phyloP scores from a whole-genome alignment of 2,329 filamentous ascomycete species.

The Ascochyta rabiei region DNA sequence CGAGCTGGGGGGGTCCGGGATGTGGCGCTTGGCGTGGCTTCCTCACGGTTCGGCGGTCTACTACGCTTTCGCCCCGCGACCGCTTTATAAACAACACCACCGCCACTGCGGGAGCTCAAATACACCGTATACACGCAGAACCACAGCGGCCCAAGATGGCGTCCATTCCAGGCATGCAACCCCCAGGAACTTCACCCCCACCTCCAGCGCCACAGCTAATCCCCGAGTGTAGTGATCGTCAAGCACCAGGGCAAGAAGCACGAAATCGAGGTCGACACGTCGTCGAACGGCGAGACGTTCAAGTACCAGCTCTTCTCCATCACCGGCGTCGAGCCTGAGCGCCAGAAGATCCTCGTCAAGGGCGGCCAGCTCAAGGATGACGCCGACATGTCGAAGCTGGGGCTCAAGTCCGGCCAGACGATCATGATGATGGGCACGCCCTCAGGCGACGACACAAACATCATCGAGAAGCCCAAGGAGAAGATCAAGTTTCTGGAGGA shows the following conservation, averaged over 20 bases:
- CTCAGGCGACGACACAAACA: conserved; percentile 64
- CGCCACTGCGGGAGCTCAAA: conserved; percentile 13
- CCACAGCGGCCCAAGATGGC: conserved; percentile 35
- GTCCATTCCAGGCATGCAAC: conserved; percentile 43
- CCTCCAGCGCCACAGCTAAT: conserved; percentile 27
- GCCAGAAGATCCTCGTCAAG: conserved; percentile 95
- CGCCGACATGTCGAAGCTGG: conserved; percentile 80
- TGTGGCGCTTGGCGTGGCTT: conserved; percentile 27
- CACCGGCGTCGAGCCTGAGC: conserved; percentile 92
- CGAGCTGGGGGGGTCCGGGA: conserved; percentile 34
- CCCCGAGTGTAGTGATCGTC: conserved; percentile 70
- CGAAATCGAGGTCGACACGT: conserved; percentile 87
- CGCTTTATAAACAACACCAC: conserved; percentile 22
- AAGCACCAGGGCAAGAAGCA: conserved; percentile 97
- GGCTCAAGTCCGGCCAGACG: conserved; percentile 81
- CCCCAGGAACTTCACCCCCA: background rate
- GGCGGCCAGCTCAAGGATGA: conserved; percentile 96
- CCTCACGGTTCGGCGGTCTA: conserved; percentile 37
- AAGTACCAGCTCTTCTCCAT: conserved; percentile 95
- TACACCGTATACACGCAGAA: background rate
- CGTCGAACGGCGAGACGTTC: conserved; percentile 86
- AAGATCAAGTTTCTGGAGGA: conserved; percentile 90
- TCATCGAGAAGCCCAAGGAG: conserved; percentile 75
- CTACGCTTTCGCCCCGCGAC: conserved; percentile 41
- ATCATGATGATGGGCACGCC: conserved; percentile 98